A percentile compares a stretch with the other conserved stretches of the same genome.
Conservation (phyloP, 495 filamentous ascomycete genomes). For the Penicillium coprophilum region DNA sequence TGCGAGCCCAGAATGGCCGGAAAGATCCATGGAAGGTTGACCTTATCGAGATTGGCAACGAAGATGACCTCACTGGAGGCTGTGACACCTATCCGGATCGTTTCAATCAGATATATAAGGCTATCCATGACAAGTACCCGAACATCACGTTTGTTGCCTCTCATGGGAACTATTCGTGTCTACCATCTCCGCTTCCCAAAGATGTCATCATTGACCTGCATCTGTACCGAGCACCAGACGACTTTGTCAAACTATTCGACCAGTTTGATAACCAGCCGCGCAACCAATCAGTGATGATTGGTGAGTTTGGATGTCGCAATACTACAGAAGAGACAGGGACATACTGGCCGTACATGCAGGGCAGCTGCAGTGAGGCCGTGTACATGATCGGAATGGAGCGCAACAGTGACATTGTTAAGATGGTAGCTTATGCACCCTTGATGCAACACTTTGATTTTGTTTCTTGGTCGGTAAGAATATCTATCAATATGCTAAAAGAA, state of each 20-base stretch:
- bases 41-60: constrained; percentile 57
- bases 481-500: not conserved
- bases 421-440: constrained; percentile 52
- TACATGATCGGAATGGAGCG: constrained; percentile 67
- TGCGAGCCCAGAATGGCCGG: constrained; percentile 47
- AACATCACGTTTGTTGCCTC: constrained; percentile 45
- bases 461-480: constrained; percentile 39
- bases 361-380: constrained; percentile 63
- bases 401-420: constrained; percentile 58
- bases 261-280: constrained; percentile 51
- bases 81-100: constrained; percentile 46
- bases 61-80: constrained; percentile 50
- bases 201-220: constrained; percentile 48
- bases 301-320: constrained; percentile 59
- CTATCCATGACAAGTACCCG: constrained; percentile 47
- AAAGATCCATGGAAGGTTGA: constrained; percentile 45
- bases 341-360: constrained; percentile 51
- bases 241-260: constrained; percentile 55
- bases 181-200: constrained; percentile 30
- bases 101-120: constrained; percentile 44
- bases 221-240: constrained; percentile 50
- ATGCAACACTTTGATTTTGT: constrained; percentile 47
- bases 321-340: constrained; percentile 37
- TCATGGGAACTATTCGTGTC: constrained; percentile 34
- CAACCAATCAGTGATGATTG: constrained; percentile 44